Conservation (phyloP, 108 stramenopile genomes). For the Nannochloropsis salina region DNA sequence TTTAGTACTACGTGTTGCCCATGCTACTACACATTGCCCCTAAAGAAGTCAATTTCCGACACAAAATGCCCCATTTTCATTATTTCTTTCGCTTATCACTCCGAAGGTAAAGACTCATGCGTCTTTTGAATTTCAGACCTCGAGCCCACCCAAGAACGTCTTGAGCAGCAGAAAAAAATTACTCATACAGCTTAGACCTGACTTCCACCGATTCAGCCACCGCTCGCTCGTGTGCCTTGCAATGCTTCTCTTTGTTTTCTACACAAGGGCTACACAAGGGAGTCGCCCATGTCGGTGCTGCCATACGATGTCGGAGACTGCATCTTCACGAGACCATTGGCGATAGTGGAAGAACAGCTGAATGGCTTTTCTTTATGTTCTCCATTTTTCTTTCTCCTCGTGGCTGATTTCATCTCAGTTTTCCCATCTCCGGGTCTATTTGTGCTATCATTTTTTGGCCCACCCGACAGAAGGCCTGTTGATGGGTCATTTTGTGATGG, state of each 20-base stretch:
- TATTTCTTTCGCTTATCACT: too few species aligned
- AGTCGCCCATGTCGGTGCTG: neutral
- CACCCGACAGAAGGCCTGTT: neutral
- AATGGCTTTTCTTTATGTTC: neutral
- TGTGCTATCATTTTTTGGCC: neutral
- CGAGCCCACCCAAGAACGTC: too few species aligned
- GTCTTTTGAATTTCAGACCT: too few species aligned
- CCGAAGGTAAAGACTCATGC: too few species aligned
- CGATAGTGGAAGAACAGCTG: neutral
- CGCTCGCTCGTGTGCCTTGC: neutral
- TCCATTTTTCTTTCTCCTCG: neutral
- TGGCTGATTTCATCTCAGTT: neutral
- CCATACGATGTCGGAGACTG: neutral
- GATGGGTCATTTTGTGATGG: neutral
- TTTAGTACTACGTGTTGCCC: too few species aligned
- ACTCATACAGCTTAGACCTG: too few species aligned
- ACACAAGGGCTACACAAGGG: slow-evolving; percentile 12
- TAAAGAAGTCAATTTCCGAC: too few species aligned
- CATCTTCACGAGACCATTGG: neutral
- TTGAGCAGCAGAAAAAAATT: too few species aligned
- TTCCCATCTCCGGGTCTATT: neutral
- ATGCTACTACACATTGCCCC: too few species aligned
- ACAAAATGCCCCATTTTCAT: too few species aligned
- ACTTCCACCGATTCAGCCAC: too few species aligned
- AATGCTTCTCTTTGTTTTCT: neutral